Base-by-base conservation (phyloP, 2,329 filamentous ascomycete species). In the Pseudogymnoascus sp. region DNA sequence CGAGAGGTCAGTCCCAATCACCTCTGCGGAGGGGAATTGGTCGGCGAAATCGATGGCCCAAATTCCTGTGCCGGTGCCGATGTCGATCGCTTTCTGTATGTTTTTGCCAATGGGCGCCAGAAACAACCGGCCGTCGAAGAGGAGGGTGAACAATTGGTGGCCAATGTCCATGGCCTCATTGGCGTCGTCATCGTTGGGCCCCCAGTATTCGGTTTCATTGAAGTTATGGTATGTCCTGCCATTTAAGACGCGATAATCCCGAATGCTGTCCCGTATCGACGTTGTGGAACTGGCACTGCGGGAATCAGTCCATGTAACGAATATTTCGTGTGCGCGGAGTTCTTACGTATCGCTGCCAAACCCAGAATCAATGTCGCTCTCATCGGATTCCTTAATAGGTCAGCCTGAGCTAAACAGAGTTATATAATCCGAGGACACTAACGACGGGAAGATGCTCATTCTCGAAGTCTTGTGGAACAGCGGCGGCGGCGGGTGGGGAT, bases 1-100 rank as follows among this genome's bases (percentile, higher is more conserved):
- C 2, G 68, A 70, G 2, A 71, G 50, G 57, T 71, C 69, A 8
- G 62, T 67, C 4, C 69, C 69, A 33, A 70, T 65, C 7, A 71
- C 66, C 60, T 69, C 62, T 2, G 69, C 60, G 11, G 57, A 62
- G 4, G 69, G 69, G 47, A 65, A 66, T 61, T 68, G 67, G 42
- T 65, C 66, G 38, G 50, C n/a, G 17, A 44, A 44, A 26, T 44
- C 62, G 23, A 38, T 42, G 15, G 44, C 36, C 33, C 59, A 61
- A 50, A 50, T 53, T 40, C 62, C 53, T 8, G 21, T 50, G 59
- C 64, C 53, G 9, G 64, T 63, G 6, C 62, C 62, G 11, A 62
- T 63, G 26, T 61, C 62, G 9, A 63, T 53, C 19, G 28, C 62
- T 6, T 60, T 60, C n/a, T 63, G 62, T 8, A 35, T n/a, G 9